These are phyloP conservation scores for Thelonectria discophora DNA, from an alignment of 2,329 filamentous ascomycete genomes.

Conservation along the genomic window DNA sequence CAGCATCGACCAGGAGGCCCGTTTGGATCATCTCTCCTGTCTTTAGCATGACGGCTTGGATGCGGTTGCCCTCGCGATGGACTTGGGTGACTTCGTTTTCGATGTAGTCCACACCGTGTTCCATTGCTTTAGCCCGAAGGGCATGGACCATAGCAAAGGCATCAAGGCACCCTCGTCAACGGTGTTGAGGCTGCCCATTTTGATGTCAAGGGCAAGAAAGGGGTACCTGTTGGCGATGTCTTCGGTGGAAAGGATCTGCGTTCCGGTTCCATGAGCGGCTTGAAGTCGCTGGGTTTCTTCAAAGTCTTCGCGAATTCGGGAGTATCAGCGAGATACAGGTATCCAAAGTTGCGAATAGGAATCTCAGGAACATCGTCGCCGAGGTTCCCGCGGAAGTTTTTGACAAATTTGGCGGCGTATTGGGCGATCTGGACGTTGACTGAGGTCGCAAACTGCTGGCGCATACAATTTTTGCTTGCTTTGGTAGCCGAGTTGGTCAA, in stretches of 20 bases:
- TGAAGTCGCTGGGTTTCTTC: slow-evolving; percentile 22
- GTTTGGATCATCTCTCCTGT: slow-evolving; percentile 14
- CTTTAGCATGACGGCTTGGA: slow-evolving; percentile 9
- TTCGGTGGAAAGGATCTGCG: slow-evolving; percentile 11
- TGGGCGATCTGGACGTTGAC: slow-evolving; percentile 25
- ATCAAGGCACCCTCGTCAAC: slow-evolving; percentile 26
- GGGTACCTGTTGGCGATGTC: slow-evolving; percentile 20
- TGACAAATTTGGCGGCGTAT: slow-evolving; percentile 24
- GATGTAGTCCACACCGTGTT: slow-evolving; percentile 18
- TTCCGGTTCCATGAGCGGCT: slow-evolving; percentile 14
- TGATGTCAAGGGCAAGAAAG: slow-evolving; percentile 19
- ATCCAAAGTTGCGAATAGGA: slow-evolving; percentile 21
- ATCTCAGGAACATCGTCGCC: slow-evolving; percentile 9
- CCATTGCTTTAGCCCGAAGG: slow-evolving; percentile 6
- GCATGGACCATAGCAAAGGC: slow-evolving; percentile 18
- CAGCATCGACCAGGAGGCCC: slow-evolving; percentile 4
- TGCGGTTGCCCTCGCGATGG: neutral
- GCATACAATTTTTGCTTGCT: slow-evolving; percentile 28
- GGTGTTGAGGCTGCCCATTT: slow-evolving; percentile 18
- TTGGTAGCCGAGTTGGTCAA: slow-evolving; percentile 21
- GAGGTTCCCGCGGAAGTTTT: slow-evolving; percentile 20
- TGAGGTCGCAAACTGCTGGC: slow-evolving; percentile 24
- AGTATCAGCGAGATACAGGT: slow-evolving; percentile 23
- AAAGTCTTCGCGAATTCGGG: slow-evolving; percentile 8
- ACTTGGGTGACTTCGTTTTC: slow-evolving; percentile 22